Evolutionary conservation across 495 filamentous ascomycete species (phyloP).

Genomic region (Penicillium crystallinum): DNA sequence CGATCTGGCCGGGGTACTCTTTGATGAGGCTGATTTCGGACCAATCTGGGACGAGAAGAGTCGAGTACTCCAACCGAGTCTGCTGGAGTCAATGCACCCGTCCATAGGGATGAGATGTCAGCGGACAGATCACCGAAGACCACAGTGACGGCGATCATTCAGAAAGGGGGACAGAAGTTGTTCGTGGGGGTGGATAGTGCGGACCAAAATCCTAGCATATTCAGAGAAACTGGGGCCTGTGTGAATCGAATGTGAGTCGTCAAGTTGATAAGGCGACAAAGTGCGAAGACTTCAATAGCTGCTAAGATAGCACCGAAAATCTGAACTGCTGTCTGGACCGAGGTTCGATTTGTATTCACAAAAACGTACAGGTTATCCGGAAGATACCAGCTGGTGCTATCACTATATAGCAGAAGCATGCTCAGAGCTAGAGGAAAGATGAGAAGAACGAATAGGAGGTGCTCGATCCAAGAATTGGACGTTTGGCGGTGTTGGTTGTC

Average conservation of each 20-base stretch:
- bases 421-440: background rate
- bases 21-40: constrained; percentile 18
- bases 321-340: constrained; percentile 19
- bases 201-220: constrained; percentile 17
- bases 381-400: constrained; percentile 7
- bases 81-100: constrained; percentile 31
- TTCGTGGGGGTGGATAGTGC: constrained; percentile 1
- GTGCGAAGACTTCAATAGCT: constrained; percentile 3
- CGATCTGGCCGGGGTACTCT: constrained; percentile 14
- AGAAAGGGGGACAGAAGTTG: constrained; percentile 1
- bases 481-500: background rate
- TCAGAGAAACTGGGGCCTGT: constrained; percentile 5
- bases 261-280: constrained; percentile 9
- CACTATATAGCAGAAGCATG: constrained; percentile 7
- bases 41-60: constrained; percentile 22
- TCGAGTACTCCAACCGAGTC: constrained; percentile 1
- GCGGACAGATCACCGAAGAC: constrained; percentile 14
- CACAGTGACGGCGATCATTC: constrained; percentile 13
- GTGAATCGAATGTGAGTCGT: constrained; percentile 9
- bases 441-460: background rate
- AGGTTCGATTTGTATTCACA: constrained; percentile 10
- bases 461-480: background rate
- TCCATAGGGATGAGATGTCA: constrained; percentile 30
- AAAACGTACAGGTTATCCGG: constrained; percentile 2
- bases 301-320: constrained; percentile 9